Conservation (phyloP, 2,329 filamentous ascomycete species). For the Colletotrichum tamarilloi region DNA sequence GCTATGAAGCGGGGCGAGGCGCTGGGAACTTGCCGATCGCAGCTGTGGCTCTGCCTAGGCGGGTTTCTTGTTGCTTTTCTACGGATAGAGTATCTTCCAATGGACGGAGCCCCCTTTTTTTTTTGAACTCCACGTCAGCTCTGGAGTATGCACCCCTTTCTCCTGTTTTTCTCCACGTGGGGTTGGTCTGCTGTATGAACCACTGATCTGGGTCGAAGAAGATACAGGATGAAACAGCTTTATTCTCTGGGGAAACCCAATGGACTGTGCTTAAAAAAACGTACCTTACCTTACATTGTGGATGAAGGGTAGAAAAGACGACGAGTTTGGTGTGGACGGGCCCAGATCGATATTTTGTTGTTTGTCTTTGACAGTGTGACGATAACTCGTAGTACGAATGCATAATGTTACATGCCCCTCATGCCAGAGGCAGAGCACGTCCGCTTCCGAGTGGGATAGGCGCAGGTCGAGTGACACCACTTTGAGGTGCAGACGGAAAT, state of each 20-base stretch:
- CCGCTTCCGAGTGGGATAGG: background rate
- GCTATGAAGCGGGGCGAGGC: background rate
- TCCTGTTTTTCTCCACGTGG: background rate
- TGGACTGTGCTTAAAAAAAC: too few species aligned
- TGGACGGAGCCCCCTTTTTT: background rate
- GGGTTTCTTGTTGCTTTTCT: slow-evolving; percentile 7
- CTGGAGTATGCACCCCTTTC: background rate
- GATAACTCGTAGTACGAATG: background rate
- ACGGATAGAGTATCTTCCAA: background rate
- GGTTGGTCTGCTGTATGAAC: background rate
- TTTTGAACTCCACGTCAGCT: slow-evolving; percentile 6
- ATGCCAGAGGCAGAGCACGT: slow-evolving; percentile 5
- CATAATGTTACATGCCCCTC: background rate
- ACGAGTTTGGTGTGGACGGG: background rate
- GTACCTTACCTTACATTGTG: background rate
- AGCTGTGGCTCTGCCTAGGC: background rate
- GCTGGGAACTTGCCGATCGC: background rate
- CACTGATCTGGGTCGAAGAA: background rate
- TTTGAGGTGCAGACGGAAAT: background rate
- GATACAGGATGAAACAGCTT: background rate
- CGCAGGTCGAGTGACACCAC: slow-evolving; percentile 8
- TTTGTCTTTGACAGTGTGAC: background rate
- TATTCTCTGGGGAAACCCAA: background rate
- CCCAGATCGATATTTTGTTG: background rate
- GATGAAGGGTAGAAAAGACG: background rate